Evolutionary conservation across 805 yeast species (phyloP), one percentile per base, ranked within the genome.

Genomic region (Teunomyces pallodes): DNA sequence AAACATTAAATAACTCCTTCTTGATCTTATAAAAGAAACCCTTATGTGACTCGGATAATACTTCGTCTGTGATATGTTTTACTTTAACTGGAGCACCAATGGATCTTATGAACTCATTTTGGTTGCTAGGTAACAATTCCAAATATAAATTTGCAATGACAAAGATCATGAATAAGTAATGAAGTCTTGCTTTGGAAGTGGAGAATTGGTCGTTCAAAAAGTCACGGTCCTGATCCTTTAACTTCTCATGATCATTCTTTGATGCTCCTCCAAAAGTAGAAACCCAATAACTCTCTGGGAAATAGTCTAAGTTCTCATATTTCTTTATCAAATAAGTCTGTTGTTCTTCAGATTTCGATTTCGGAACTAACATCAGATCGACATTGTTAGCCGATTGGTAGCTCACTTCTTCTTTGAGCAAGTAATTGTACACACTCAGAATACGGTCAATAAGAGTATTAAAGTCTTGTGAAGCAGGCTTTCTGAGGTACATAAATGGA

Each of bases 21-120:
- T 65, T 68, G 29, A 73, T 56, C 26, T 57, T 56, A 41, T 35
- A 48, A 20, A 66, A 59, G 7, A 55, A 50, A 12, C 51, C 49
- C 17, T 55, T 60, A 33, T 60, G 42, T 26, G 42, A 38, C 20
- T 67, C 71, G 2, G 67, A 66, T 9, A 60, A 54, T 9, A 51
- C 20, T 4, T 68, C 74, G 27, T 72, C 76, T 0, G 62, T 60
- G 7, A 73, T 53, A 50, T 73, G 77, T 51, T 68, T 72, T 8
- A 65, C 52, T n/a, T 56, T 55, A 2, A 62, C 33, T 0, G 70
- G 69, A 1, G 70, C 65, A 5, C 58, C 58, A 2, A 62, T 44
- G 0, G 52, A 46, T 9, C 43, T 33, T 24, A 69, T 47, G 30
- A 70, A 53, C 0, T 54, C 56, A 28, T 47, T 50, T 42, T 64